These are phyloP conservation scores for Neonectria sp. DNA, from an alignment of 2,329 filamentous ascomycete species.

Conservation along the genomic window DNA sequence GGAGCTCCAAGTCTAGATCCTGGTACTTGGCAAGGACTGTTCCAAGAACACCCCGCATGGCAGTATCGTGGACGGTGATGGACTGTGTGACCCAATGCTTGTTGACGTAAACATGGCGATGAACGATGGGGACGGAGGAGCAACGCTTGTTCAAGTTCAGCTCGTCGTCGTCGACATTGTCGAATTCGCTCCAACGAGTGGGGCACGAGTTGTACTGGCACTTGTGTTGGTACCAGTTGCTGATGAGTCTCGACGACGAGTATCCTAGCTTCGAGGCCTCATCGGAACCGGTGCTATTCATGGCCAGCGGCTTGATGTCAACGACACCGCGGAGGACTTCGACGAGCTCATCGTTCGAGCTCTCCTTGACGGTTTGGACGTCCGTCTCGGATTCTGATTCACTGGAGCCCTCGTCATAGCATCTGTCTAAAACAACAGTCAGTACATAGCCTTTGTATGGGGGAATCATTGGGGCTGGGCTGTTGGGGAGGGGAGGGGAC, in stretches of 20 bases:
- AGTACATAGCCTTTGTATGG: neutral
- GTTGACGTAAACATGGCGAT: constrained; percentile 46
- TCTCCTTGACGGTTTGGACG: constrained; percentile 5
- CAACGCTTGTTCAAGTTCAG: constrained; percentile 42
- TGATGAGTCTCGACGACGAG: constrained; percentile 12
- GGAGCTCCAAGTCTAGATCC: constrained; percentile 51
- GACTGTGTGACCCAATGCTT: constrained; percentile 51
- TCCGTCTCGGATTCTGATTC: neutral
- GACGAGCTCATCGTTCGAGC: neutral
- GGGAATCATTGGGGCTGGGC: neutral
- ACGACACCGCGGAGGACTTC: constrained; percentile 12
- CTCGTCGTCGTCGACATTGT: constrained; percentile 48
- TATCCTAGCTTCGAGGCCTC: constrained; percentile 16
- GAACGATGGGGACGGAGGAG: constrained; percentile 50
- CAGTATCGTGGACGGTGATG: constrained; percentile 51
- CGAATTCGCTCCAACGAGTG: constrained; percentile 49
- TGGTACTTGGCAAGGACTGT: constrained; percentile 52
- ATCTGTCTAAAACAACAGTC: neutral
- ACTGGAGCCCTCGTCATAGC: neutral
- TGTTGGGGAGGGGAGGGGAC: neutral
- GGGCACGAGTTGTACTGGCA: constrained; percentile 46
- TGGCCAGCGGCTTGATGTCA: constrained; percentile 7
- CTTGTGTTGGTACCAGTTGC: constrained; percentile 42
- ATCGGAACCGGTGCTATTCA: constrained; percentile 9
- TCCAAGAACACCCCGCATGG: constrained; percentile 49